These are phyloP conservation scores for Euphorbia corollata DNA, from an alignment of 441 rosid species.

Conservation along the genomic window DNA sequence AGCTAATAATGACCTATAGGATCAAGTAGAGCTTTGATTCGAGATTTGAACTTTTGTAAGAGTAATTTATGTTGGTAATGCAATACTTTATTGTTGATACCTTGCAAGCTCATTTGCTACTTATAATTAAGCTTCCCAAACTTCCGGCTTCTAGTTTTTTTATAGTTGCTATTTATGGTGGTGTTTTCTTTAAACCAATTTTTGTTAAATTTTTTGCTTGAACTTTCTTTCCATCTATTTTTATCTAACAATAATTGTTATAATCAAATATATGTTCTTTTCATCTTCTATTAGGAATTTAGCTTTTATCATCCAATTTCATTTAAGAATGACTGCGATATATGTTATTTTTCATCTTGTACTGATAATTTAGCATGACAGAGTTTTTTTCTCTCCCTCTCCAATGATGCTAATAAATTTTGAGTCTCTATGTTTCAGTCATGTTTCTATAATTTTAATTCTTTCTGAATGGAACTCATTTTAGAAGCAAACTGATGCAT, in stretches of 20 bases:
- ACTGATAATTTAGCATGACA: neutral
- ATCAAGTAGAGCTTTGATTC: conserved; percentile 4
- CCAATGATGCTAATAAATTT: neutral
- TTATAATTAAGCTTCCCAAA: neutral
- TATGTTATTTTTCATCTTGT: neutral
- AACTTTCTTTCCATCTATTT: neutral
- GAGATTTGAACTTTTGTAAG: neutral
- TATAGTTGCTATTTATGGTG: neutral
- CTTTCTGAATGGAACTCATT: neutral
- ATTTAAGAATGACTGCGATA: neutral
- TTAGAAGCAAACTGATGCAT: neutral
- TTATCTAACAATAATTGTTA: neutral
- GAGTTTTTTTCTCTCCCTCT: neutral
- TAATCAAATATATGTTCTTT: neutral
- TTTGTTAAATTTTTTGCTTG: neutral
- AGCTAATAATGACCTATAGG: neutral
- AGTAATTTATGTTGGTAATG: neutral
- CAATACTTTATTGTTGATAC: neutral
- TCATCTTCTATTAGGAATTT: neutral
- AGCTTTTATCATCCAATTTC: neutral
- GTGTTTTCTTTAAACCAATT: neutral
- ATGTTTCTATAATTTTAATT: neutral
- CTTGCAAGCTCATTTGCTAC: neutral
- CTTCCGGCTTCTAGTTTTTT: conserved; percentile 5
- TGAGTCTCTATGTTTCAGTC: neutral